Conservation (phyloP, 2,329 filamentous ascomycete species). For the Phialophora tarda region DNA sequence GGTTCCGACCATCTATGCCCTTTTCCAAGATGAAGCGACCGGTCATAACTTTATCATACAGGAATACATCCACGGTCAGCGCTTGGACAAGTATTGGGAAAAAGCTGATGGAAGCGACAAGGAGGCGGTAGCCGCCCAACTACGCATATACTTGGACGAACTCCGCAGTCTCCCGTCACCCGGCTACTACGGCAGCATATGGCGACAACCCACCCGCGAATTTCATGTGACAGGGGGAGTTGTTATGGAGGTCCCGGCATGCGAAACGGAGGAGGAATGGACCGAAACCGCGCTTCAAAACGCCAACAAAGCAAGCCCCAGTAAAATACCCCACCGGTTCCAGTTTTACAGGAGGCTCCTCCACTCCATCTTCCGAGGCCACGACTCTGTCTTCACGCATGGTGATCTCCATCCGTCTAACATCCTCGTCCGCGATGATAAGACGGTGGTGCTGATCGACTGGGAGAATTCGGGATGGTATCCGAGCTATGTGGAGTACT, state of each 20-base stretch:
- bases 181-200: conserved; percentile 11
- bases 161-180: conserved; percentile 12
- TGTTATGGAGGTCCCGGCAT: not conserved
- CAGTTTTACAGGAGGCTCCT: not conserved
- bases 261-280: conserved; percentile 10
- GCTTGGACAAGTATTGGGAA: conserved; percentile 8
- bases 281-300: not conserved
- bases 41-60: conserved; percentile 11
- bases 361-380: conserved; percentile 7
- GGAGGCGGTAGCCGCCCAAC: conserved; percentile 9
- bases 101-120: not conserved
- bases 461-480: not conserved
- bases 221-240: not conserved
- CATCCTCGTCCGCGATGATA: conserved; percentile 7
- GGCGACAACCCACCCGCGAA: conserved; percentile 2
- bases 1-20: conserved; percentile 9
- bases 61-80: conserved; percentile 16
- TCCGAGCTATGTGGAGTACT: conserved; percentile 10
- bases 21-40: conserved; percentile 8
- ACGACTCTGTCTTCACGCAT: conserved; percentile 13
- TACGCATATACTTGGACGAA: conserved; percentile 8
- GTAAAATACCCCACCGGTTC: not conserved
- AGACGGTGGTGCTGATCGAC: conserved; percentile 12
- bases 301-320: not conserved
- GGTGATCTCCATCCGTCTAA: conserved; percentile 5